Conservation (phyloP, 2,329 filamentous ascomycete genomes). For the Aureobasidium sp. region DNA sequence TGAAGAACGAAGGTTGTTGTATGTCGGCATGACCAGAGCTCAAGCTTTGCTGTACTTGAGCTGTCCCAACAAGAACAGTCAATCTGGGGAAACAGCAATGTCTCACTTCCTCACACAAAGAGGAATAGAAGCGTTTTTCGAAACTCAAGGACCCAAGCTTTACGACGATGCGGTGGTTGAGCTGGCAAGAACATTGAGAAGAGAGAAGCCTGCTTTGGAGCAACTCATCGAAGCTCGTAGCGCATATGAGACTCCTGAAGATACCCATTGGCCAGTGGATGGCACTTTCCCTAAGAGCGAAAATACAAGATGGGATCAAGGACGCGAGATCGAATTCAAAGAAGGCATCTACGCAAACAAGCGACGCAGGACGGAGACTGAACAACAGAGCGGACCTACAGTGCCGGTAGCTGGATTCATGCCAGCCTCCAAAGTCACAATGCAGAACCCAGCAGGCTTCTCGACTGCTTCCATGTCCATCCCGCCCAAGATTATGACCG, state of each 20-base stretch:
- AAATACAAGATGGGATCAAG: constrained; percentile 32
- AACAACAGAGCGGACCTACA: not conserved
- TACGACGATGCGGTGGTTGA: constrained; percentile 54
- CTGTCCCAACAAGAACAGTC: constrained; percentile 62
- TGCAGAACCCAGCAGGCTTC: constrained; percentile 24
- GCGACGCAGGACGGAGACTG: not conserved
- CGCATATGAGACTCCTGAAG: constrained; percentile 52
- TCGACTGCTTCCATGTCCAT: constrained; percentile 25
- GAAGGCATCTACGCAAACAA: not conserved
- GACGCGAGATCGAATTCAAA: constrained; percentile 11
- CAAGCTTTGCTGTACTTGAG: constrained; percentile 82
- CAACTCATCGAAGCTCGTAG: constrained; percentile 45
- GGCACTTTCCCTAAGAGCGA: constrained; percentile 43
- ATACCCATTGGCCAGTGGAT: constrained; percentile 61
- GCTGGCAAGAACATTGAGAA: constrained; percentile 64
- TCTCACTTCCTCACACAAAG: constrained; percentile 63
- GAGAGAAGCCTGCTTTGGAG: constrained; percentile 52
- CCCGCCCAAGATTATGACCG: constrained; percentile 32
- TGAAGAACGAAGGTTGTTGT: constrained; percentile 82
- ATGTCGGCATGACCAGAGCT: constrained; percentile 94
- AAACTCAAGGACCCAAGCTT: constrained; percentile 63
- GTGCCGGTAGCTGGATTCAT: constrained; percentile 17
- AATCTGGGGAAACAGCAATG: constrained; percentile 54
- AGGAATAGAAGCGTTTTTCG: constrained; percentile 47
- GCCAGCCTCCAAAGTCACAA: constrained; percentile 20